A percentile compares a stretch with the other conserved stretches of the same genome.
phyloP scores from a whole-genome alignment of 495 filamentous ascomycete species.

The Achaetomiella virescens region DNA sequence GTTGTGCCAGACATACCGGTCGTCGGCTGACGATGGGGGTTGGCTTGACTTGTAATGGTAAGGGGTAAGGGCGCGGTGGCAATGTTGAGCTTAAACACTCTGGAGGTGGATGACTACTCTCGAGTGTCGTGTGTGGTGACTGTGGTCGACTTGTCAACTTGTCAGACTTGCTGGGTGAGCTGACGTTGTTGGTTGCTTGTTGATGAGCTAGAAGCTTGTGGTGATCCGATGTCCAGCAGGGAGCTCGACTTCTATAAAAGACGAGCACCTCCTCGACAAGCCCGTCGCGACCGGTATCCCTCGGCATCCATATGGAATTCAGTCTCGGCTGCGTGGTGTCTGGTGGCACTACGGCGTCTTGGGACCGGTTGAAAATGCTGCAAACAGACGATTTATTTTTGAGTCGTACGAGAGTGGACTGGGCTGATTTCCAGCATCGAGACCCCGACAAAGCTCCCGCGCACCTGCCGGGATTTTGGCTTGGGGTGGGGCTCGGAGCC shows the following conservation, averaged over 20 bases:
- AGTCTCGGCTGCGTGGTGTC: slow-evolving; percentile 1
- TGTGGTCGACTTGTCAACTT: neutral
- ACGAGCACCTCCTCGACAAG: neutral
- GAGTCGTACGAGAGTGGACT: slow-evolving; percentile 25
- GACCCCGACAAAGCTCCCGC: neutral
- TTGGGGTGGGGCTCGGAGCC: slow-evolving; percentile 1
- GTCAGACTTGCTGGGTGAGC: neutral
- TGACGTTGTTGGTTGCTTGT: slow-evolving; percentile 1
- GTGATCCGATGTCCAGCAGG: slow-evolving; percentile 1
- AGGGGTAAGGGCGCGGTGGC: neutral
- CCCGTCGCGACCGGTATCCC: neutral
- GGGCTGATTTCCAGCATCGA: slow-evolving; percentile 6
- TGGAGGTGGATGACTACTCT: neutral
- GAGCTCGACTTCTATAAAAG: slow-evolving; percentile 10
- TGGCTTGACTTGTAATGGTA: neutral
- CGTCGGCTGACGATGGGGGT: neutral
- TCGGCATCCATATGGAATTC: slow-evolving; percentile 5
- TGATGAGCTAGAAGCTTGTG: slow-evolving; percentile 2
- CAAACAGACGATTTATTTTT: slow-evolving; percentile 22
- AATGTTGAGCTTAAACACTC: neutral
- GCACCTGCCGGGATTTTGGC: neutral
- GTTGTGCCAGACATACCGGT: slow-evolving; percentile 13
- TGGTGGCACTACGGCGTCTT: slow-evolving; percentile 10
- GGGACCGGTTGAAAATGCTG: neutral
- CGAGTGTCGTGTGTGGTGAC: no score